Evolutionary conservation across 148 eudicot species (phyloP), one percentile per base, ranked within the genome.

Genomic region (Tetragonia tetragonoides): DNA sequence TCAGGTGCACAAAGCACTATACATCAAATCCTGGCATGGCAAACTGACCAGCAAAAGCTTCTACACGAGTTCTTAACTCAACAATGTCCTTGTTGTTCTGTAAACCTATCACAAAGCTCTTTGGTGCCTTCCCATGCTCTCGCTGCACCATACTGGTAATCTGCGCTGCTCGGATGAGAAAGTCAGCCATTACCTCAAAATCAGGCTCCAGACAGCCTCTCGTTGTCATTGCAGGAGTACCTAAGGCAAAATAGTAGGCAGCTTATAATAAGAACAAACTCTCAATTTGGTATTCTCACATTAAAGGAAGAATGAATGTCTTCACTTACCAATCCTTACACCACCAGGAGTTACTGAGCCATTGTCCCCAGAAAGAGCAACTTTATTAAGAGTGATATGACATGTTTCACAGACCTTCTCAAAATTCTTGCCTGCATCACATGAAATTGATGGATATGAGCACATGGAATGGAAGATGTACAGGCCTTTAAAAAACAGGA

Each of bases 191-290:
- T 9, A 83, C 73, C 86, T 93, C 99, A 74, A 95, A 93, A 85
- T 95, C 97, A 23, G 86, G 40, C 87, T 95, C 99, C 7, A 93
- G 53, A 65, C 96, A 90, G 53, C 99, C 99, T 86, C 99, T 85
- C 3, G 97, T 85, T 39, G 99, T 95, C 99, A 95, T 95, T 39
- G 99, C 99, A 77, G 99, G 94, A 37, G 99, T 93, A 78, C 99
- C 99, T 95, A 86, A 54, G 28, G 70, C 11, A 38, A 6, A 60
- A 2, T 3, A 21, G 10, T 18, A 47, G 40, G 64, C 10, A 41
- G 39, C 6, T 62, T 2, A 28, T 41, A 28, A 28, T 51, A 7
- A 56, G 65, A 34, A 42, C 28, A 47, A 0, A 10, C 15, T 20
- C 41, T 38, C 68, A 10, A 39, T 68, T 18, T 44, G 16, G 10